phyloP scores from a whole-genome alignment of 2,329 filamentous ascomycete genomes.

The Zelopaecilomyces penicillatus region DNA sequence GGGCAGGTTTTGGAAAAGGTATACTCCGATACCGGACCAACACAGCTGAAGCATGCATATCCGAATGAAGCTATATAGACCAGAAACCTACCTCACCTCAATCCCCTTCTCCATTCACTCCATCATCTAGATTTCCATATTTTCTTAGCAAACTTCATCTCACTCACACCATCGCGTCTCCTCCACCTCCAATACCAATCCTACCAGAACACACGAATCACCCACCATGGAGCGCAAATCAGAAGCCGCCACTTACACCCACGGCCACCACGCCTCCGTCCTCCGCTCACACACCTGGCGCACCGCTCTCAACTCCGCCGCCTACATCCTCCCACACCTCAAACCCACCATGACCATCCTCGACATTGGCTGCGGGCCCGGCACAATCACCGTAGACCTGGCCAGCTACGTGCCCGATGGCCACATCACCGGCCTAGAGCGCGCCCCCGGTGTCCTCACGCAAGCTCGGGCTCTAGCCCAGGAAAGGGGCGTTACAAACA shows the following conservation, averaged over 20 bases:
- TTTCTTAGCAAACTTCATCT: neutral
- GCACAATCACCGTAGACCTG: conserved; percentile 37
- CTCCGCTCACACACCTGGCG: conserved; percentile 30
- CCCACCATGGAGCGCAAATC: conserved; percentile 1
- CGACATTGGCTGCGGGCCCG: conserved; percentile 41
- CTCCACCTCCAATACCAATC: neutral
- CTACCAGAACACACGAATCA: neutral
- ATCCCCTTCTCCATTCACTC: too few species aligned
- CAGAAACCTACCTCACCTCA: too few species aligned
- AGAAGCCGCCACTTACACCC: conserved; percentile 22
- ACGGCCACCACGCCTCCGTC: conserved; percentile 31
- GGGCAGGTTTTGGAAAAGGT: too few species aligned
- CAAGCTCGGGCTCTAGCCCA: conserved; percentile 20
- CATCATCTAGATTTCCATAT: too few species aligned
- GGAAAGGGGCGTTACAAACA: conserved; percentile 22
- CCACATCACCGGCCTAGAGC: conserved; percentile 30
- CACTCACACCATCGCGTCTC: neutral
- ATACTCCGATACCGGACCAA: too few species aligned
- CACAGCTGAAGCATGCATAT: neutral
- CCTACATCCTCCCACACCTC: conserved; percentile 33
- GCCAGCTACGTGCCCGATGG: conserved; percentile 26
- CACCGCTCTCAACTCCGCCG: conserved; percentile 33
- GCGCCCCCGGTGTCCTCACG: conserved; percentile 22
- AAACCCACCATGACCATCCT: conserved; percentile 30
- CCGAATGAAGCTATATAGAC: neutral